Evolutionary conservation across 2,329 filamentous ascomycete genomes (phyloP).

Genomic region (Camptophora hylomeconis): DNA sequence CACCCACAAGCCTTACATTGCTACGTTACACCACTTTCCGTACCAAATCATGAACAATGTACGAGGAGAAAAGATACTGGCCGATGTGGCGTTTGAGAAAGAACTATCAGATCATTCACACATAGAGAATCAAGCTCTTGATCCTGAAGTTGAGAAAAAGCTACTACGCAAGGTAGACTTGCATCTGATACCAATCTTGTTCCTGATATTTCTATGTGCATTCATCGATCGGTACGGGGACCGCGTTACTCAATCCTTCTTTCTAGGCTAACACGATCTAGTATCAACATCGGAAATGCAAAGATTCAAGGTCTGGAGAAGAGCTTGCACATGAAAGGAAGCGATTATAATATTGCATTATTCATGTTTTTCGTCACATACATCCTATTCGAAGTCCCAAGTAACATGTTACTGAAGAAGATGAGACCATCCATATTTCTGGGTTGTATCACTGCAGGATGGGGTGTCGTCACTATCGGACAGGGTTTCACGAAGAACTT

Average conservation of each 20-base stretch:
- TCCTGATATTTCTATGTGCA: conserved; percentile 31
- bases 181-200: conserved; percentile 35
- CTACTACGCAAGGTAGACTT: conserved; percentile 36
- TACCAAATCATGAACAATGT: too few species aligned
- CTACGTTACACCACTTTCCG: too few species aligned
- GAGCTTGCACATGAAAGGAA: conserved; percentile 30
- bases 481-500: conserved; percentile 22
- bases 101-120: too few species aligned
- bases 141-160: conserved; percentile 30
- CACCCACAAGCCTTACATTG: too few species aligned
- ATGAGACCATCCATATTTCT: conserved; percentile 15
- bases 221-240: conserved; percentile 24
- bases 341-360: conserved; percentile 23
- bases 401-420: conserved; percentile 33
- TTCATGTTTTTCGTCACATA: conserved; percentile 17
- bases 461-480: conserved; percentile 28
- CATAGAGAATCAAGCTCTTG: too few species aligned
- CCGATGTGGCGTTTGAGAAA: too few species aligned
- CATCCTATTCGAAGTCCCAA: conserved; percentile 26
- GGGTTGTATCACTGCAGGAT: conserved; percentile 11
- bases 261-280: conserved; percentile 14
- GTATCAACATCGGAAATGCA: conserved; percentile 37
- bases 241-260: too few species aligned
- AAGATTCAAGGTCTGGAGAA: conserved; percentile 31
- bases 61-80: too few species aligned